Evolutionary conservation across 495 filamentous ascomycete genomes (phyloP), one percentile per base, ranked within the genome.

Genomic region (Cercophora newfieldiana): DNA sequence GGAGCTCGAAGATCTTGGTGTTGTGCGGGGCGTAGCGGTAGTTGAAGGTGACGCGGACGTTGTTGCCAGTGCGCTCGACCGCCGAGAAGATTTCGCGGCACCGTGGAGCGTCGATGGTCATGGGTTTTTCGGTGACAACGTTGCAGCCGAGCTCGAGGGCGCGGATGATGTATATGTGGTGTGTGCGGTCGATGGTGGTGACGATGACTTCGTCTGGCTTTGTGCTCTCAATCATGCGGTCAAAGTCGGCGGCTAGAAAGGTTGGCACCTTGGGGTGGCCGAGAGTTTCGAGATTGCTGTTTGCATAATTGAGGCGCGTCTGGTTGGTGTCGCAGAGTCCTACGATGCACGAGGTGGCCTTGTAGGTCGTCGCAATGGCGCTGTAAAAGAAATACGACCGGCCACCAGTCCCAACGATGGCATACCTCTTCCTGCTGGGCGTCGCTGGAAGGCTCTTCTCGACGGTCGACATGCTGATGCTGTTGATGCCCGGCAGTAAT

Each of bases 101-200:
- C 21, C 83, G 81, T 18, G 77, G 74, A 7, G 80, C 84, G 66
- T 87, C 84, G 70, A 86, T 75, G 65, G 73, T 75, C 85, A 88
- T 88, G 18, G 85, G 85, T 62, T 88, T 88, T 68, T 88, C 85
- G 18, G 81, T 86, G 49, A 86, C 75, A 3, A 85, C 84, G 71
- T 82, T 79, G 69, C 82, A 82, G n/a, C 85, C 85, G 1, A 86
- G 75, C 58, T 86, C 81, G 59, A 88, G 74, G 5, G 85, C 82
- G 18, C 79, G 78, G 26, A 82, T 72, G 64, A 86, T 86, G 74
- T 88, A 87, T 22, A 71, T 73, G 67, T 87, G 74, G 73, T 88
- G 85, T 7, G 82, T 83, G 56, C 83, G 80, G 74, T 88, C 85
- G 68, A 86, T 86, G 4, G 85, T 86, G 0, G 85, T 86, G 21